Conservation (phyloP, 176 grass and related monocot genomes). For the Hyparrhenia diplandra region DNA sequence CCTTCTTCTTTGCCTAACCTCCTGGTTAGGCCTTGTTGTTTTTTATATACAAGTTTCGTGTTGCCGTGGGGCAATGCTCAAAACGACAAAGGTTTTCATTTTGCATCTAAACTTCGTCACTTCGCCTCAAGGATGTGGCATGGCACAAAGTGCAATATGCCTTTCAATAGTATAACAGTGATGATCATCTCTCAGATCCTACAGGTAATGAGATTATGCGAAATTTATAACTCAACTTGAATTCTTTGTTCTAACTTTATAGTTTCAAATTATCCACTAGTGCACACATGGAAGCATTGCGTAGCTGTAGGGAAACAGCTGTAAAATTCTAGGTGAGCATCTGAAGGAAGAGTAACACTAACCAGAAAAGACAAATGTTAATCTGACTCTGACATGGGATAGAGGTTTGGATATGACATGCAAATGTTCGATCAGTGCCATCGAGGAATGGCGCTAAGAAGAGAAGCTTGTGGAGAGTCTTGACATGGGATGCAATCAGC, state of each 20-base stretch:
- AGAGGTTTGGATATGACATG: not conserved
- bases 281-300: not conserved
- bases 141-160: not conserved
- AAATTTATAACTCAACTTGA: conserved; percentile 12
- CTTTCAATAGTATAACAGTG: not conserved
- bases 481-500: no score
- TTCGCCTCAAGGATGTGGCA: no score
- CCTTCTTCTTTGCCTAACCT: no score
- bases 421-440: not conserved
- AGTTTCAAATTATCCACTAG: not conserved
- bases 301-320: not conserved
- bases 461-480: no score
- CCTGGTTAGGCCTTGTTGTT: no score
- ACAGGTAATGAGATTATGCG: not conserved
- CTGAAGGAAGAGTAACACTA: not conserved
- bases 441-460: no score
- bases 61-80: no score
- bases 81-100: no score
- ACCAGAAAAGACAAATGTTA: not conserved
- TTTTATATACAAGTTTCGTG: no score
- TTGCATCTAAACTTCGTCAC: no score
- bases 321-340: not conserved
- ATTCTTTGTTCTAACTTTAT: not conserved
- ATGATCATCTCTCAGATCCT: conserved; percentile 12
- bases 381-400: not conserved